These are phyloP conservation scores for Coniella vitis DNA, from an alignment of 2,329 filamentous ascomycete genomes.

Conservation along the genomic window DNA sequence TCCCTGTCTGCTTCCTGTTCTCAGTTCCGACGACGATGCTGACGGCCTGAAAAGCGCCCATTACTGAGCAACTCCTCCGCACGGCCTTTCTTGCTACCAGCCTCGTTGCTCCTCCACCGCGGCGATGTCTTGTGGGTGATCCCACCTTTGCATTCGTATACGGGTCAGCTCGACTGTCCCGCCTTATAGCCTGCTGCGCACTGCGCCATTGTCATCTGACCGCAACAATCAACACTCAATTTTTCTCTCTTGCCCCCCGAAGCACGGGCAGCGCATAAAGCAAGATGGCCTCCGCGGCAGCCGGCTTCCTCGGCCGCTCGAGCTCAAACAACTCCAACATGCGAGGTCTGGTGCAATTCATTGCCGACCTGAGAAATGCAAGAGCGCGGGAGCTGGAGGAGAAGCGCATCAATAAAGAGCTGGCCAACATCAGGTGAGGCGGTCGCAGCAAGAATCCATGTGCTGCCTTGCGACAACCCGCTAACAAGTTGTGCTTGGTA, in stretches of 20 bases:
- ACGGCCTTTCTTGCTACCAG: not conserved
- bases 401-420: slow-evolving; percentile 98
- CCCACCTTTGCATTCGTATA: slow-evolving; percentile 8
- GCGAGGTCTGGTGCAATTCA: slow-evolving; percentile 92
- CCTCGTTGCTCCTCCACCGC: not conserved
- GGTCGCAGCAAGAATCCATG: not conserved
- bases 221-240: not conserved
- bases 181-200: not conserved
- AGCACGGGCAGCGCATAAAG: slow-evolving; percentile 5
- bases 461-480: slow-evolving; percentile 1
- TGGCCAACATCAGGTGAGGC: slow-evolving; percentile 82
- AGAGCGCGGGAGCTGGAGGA: slow-evolving; percentile 92
- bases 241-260: not conserved
- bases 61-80: not conserved
- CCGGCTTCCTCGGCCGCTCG: slow-evolving; percentile 60
- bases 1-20: not conserved
- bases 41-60: slow-evolving; percentile 5
- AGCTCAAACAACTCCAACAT: slow-evolving; percentile 60
- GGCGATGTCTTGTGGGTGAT: slow-evolving; percentile 14
- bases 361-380: slow-evolving; percentile 91
- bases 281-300: slow-evolving; percentile 49
- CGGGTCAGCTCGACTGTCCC: slow-evolving; percentile 12
- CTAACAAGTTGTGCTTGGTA: slow-evolving; percentile 11
- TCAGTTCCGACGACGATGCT: slow-evolving; percentile 4
- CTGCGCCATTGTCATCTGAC: not conserved